These are phyloP conservation scores for Pelargonium fulgidum DNA, from an alignment of 441 rosid species.

Conservation along the genomic window DNA sequence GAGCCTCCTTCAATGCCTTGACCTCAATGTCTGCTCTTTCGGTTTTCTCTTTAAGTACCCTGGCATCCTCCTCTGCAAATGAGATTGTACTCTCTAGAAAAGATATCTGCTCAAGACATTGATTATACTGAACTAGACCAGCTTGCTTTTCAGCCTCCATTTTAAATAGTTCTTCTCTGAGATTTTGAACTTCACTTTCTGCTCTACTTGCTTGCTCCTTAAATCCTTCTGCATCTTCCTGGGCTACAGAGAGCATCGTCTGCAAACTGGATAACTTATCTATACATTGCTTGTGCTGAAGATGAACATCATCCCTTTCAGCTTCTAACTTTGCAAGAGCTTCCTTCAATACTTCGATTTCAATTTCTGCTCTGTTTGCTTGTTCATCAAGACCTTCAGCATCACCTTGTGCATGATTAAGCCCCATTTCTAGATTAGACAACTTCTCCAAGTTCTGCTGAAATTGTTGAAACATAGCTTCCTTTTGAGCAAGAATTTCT, in stretches of 20 bases:
- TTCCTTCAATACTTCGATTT: conserved; percentile 45
- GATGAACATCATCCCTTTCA: conserved; percentile 45
- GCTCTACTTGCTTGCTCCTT: conserved; percentile 35
- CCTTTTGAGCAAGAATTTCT: conserved; percentile 50
- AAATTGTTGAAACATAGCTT: conserved; percentile 38
- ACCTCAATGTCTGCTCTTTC: conserved; percentile 58
- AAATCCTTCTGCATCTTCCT: conserved; percentile 33
- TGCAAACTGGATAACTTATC: conserved; percentile 45
- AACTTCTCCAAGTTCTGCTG: conserved; percentile 44
- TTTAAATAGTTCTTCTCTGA: conserved; percentile 45
- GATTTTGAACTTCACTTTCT: conserved; percentile 43
- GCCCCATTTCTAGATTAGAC: conserved; percentile 43
- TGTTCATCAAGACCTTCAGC: conserved; percentile 44
- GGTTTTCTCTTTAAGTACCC: conserved; percentile 41
- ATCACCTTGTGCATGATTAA: conserved; percentile 37
- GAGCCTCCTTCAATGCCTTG: conserved; percentile 38
- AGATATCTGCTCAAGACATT: conserved; percentile 50
- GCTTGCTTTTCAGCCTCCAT: conserved; percentile 48
- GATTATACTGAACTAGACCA: conserved; percentile 40
- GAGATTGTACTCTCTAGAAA: conserved; percentile 51
- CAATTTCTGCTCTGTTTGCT: conserved; percentile 55
- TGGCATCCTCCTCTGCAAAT: conserved; percentile 47
- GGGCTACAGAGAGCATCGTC: conserved; percentile 26
- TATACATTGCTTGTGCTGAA: conserved; percentile 41
- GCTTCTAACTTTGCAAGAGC: conserved; percentile 42